These are phyloP conservation scores for Kluyveromyces siamensis DNA, from an alignment of 805 yeast genomes.

Conservation along the genomic window DNA sequence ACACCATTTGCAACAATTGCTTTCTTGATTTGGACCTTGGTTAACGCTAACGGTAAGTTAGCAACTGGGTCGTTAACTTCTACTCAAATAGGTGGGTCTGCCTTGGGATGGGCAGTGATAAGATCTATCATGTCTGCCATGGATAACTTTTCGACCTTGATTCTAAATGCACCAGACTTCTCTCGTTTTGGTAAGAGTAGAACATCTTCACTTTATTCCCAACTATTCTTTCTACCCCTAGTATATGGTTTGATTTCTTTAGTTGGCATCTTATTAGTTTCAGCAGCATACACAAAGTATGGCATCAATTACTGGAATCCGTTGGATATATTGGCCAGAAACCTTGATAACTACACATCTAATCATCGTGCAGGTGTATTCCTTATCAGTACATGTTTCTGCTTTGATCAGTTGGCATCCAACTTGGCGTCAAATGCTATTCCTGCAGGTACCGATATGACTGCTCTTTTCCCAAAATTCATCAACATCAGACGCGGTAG, in stretches of 20 bases:
- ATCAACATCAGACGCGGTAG: constrained; percentile 54
- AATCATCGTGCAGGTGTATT: constrained; percentile 68
- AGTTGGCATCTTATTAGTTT: constrained; percentile 70
- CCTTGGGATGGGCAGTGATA: constrained; percentile 73
- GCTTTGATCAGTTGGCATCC: constrained; percentile 67
- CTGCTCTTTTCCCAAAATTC: constrained; percentile 48
- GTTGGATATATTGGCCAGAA: constrained; percentile 48
- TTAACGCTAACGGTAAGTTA: constrained; percentile 59
- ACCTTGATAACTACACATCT: constrained; percentile 29
- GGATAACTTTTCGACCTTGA: constrained; percentile 73
- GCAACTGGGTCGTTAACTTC: constrained; percentile 20
- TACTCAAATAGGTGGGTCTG: constrained; percentile 7
- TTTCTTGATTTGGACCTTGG: constrained; percentile 76
- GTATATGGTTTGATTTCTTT: constrained; percentile 67
- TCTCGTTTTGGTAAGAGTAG: constrained; percentile 60
- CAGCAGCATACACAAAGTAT: constrained; percentile 43
- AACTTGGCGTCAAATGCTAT: constrained; percentile 61
- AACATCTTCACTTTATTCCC: constrained; percentile 39
- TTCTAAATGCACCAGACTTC: constrained; percentile 78
- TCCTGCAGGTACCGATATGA: constrained; percentile 49
- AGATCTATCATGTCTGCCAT: constrained; percentile 63
- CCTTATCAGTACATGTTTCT: constrained; percentile 53
- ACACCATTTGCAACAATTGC: constrained; percentile 81
- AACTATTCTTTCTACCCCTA: constrained; percentile 53
- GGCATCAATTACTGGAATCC: constrained; percentile 39